A percentile compares a stretch with the other conserved stretches of the same genome.
Conservation (phyloP, 305 asterid species). For the Rubia tinctorum region DNA sequence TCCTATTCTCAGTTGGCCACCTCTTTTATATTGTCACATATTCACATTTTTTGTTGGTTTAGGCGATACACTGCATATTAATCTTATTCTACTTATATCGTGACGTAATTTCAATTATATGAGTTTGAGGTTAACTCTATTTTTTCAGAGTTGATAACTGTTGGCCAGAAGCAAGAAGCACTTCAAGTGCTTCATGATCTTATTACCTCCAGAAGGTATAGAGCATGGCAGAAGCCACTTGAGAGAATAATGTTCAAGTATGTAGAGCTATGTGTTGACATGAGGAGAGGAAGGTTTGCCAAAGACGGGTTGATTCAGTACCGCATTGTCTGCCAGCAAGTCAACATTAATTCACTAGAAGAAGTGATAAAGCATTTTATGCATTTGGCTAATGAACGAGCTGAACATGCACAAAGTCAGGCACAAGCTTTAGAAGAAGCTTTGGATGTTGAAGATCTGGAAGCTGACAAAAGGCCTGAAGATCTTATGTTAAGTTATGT, state of each 20-base stretch:
- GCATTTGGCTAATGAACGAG: slow-evolving; percentile 93
- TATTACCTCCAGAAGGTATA: slow-evolving; percentile 86
- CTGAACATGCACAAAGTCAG: slow-evolving; percentile 84
- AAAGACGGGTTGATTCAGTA: slow-evolving; percentile 97
- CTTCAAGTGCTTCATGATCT: slow-evolving; percentile 91
- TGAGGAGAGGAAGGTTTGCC: slow-evolving; percentile 97
- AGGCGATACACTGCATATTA: background rate
- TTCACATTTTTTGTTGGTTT: background rate
- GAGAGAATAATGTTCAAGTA: slow-evolving; percentile 91
- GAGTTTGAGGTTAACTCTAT: background rate
- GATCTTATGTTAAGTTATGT: slow-evolving; percentile 97
- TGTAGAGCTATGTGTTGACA: slow-evolving; percentile 93
- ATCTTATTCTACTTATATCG: background rate
- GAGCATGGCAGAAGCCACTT: slow-evolving; percentile 94
- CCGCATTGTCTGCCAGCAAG: slow-evolving; percentile 96
- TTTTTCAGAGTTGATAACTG: slow-evolving; percentile 81
- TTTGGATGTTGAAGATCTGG: slow-evolving; percentile 88
- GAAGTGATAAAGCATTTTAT: slow-evolving; percentile 97
- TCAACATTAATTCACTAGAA: slow-evolving; percentile 82
- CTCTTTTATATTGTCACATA: background rate
- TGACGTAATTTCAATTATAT: background rate
- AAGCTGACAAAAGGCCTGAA: slow-evolving; percentile 96
- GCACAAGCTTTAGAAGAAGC: slow-evolving; percentile 93
- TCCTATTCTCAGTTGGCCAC: background rate
- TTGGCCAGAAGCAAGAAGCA: slow-evolving; percentile 96